These are phyloP conservation scores for Wickerhamomyces alni DNA, from an alignment of 805 yeast species.

Conservation along the genomic window DNA sequence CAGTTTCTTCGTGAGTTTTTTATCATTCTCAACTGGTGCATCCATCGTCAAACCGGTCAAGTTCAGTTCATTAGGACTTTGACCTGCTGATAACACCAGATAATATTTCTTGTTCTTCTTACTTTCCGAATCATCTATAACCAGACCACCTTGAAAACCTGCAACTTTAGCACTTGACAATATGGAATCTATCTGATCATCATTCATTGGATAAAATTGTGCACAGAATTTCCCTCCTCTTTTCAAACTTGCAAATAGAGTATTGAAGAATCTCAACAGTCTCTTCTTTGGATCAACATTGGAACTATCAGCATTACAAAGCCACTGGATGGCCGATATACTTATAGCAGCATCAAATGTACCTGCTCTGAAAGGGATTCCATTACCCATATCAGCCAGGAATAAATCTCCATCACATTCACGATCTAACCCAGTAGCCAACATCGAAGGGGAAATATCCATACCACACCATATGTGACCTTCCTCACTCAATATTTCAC, in stretches of 20 bases:
- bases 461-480: conserved; percentile 94
- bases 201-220: conserved; percentile 92
- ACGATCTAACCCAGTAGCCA: conserved; percentile 88
- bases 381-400: conserved; percentile 87
- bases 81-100: conserved; percentile 83
- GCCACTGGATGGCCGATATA: conserved; percentile 95
- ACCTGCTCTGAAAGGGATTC: conserved; percentile 94
- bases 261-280: conserved; percentile 75
- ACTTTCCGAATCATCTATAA: conserved; percentile 89
- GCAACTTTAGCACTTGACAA: conserved; percentile 83
- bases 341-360: conserved; percentile 95
- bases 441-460: conserved; percentile 95
- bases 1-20: conserved; percentile 27
- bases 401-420: conserved; percentile 92
- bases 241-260: conserved; percentile 76
- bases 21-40: conserved; percentile 40
- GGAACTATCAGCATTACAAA: conserved; percentile 89
- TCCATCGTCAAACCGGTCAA: conserved; percentile 80
- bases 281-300: conserved; percentile 80
- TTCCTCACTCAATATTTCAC: conserved; percentile 90
- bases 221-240: conserved; percentile 98
- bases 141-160: conserved; percentile 94
- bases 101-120: conserved; percentile 89
- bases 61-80: conserved; percentile 67
- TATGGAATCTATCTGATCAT: conserved; percentile 73